Base-by-base conservation (phyloP, 2,329 filamentous ascomycete genomes). In the Diaporthe citrichinensis region DNA sequence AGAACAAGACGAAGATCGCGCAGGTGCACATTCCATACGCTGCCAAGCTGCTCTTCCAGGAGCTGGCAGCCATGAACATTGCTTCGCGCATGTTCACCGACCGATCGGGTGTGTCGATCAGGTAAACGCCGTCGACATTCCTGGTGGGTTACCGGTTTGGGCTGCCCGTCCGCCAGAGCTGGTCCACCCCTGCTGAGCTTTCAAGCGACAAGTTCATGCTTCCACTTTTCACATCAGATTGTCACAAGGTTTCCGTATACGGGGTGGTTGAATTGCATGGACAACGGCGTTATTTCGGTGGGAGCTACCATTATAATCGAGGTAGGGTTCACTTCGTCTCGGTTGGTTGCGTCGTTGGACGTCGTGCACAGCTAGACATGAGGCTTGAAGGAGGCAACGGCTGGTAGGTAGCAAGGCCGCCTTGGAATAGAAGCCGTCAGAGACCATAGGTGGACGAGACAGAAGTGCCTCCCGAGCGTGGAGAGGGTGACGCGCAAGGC, bases 1-100 rank as follows among this genome's bases (percentile, higher is more conserved):
- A 97, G 88, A 99, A 99, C 90, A 98, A 98, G 91, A 98, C 96
- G 78, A 95, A 95, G 87, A 98, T 99, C 84, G 97, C 96, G 7
- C 97, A 99, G 85, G 94, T 99, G 74, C 95, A 98, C 84, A 98
- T 99, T 78, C 97, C 97, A 0, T 99, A 99, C 83, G 97, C 97
- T 3, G 97, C 97, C 77, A 99, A 99, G 88, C 90, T 99, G 68
- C 91, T 99, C 69, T 99, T 99, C 93, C 97, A 99, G 88, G 97
- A 99, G 87, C 88, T 99, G 79, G 95, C 96, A 83, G 93, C 95
- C 68, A 99, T 99, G 97, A 98, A 98, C 85, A 98, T 99, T 84
- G 96, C 97, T 15, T 94, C 96, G 44, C 93, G 97, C 84, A 96
- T 99, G 95, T 99, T 98, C 84, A 98, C 96, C 53, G 94, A 94